phyloP scores from a whole-genome alignment of 208 protist species.

The Naegleria fowleri region DNA sequence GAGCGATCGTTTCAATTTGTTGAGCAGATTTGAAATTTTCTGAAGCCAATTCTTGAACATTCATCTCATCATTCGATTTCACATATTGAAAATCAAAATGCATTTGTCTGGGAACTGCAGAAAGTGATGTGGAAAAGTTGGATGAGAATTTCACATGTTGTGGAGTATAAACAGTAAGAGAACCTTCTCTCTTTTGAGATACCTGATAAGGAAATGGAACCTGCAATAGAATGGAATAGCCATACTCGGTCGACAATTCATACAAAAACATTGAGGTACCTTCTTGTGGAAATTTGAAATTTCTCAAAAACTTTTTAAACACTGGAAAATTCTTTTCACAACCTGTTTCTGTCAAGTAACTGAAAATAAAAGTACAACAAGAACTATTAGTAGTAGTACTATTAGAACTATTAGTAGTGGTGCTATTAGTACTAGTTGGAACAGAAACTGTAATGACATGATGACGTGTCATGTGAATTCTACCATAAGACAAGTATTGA shows the following conservation, averaged over 20 bases:
- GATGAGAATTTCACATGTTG: not conserved
- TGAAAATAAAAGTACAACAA: conserved; percentile 14
- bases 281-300: not conserved
- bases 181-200: not conserved
- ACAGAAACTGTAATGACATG: not conserved
- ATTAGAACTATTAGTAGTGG: too few relatives aligned
- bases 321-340: not conserved
- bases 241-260: not conserved
- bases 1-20: too few relatives aligned
- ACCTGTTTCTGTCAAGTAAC: not conserved
- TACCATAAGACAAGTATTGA: not conserved
- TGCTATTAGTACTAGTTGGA: too few relatives aligned
- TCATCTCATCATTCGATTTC: not conserved
- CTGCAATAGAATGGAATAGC: not conserved
- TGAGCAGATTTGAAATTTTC: too few relatives aligned
- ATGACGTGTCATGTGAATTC: not conserved
- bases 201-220: conserved; percentile 3
- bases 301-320: not conserved
- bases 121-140: not conserved
- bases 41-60: too few relatives aligned
- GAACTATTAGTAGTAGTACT: too few relatives aligned
- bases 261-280: not conserved
- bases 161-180: not conserved
- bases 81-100: not conserved
- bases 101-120: not conserved